Base-by-base conservation (phyloP, 2,329 filamentous ascomycete species). In the Blastomyces silverae region DNA sequence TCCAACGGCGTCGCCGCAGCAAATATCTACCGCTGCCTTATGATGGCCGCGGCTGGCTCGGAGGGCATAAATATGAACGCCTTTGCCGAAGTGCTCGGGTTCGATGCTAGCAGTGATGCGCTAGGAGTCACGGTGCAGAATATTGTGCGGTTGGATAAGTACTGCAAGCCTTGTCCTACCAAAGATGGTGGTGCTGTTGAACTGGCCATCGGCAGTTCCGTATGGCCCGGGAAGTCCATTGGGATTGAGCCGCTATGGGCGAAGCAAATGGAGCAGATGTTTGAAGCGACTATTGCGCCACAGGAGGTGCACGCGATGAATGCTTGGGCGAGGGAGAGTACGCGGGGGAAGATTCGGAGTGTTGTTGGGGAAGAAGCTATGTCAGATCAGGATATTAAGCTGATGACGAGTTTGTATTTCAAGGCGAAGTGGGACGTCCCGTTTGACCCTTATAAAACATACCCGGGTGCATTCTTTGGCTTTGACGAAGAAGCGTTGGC, bases 11-110 rank as follows among this genome's bases (percentile, higher is more conserved):
- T 65, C 22, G 60, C 50, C 28, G 4, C 64, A 17, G 39, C 58
- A 15, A 65, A 65, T 56, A 65, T 65, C 37, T 65, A 65, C 28
- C 50, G 61, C n/a, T 63, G 59, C 34, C 59, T 63, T 11, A 65
- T 63, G 59, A 65, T 65, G 53, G 64, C 52, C 22, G 64, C 60
- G 8, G 31, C 52, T 5, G 64, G 64, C 20, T 63, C 64, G 3
- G 37, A 65, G 34, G 48, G 52, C 15, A 4, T 34, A 17, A 50
- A 39, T 13, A 60, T 58, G 8, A 52, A 37, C 13, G 64, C 59
- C 31, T 65, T 65, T 22, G 39, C 34, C 3, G 50, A 63, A 37
- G 61, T 52, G 20, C 50, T 65, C 6, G 20, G 50, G n/a, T 62
- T 62, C 7, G 34, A 57, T 22, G 17, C 25, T 20, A 42, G 34